Evolutionary conservation across 148 eudicot species (phyloP), one percentile per base, ranked within the genome.

Genomic region (Dysphania ambrosioides): DNA sequence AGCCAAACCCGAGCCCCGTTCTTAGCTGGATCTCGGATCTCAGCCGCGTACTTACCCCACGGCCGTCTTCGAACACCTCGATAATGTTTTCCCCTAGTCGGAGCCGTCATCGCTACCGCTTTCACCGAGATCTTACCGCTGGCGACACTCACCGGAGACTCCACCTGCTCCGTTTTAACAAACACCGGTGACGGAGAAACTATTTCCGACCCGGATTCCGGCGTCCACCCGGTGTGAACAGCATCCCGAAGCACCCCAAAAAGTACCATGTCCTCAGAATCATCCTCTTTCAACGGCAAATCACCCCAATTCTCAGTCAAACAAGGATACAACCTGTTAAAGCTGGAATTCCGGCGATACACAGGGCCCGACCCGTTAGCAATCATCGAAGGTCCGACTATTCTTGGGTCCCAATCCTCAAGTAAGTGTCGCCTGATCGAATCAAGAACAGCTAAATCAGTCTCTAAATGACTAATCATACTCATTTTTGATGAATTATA

Each of bases 21-120:
- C 44, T 75, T 87, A 2, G 88, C 83, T 61, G 90, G 89, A 58
- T 90, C 92, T 49, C 96, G 79, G 6, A 90, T 90, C 79, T 90
- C 92, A 21, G 95, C 95, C 40, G 96, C 96, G 29, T 77, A 90
- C 82, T 88, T 90, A 19, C 92, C 96, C 96, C 96, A 90, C 61
- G 92, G 96, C 81, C 96, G 75, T 53, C 87, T 75, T 63, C 93
- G 74, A 8, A 91, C 96, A 0, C 93, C 96, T 0, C 96, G 80
- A 61, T 85, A 91, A 23, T 88, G 89, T 80, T 80, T 87, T 56
- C 86, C 87, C 62, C 79, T 76, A 6, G 72, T 26, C 38, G 80
- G 81, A 19, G 68, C 72, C 64, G 63, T 77, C 70, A 3, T 59
- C 2, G 78, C n/a, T n/a, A n/a, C 67, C 67, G 24, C 56, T 60